Evolutionary conservation across 192 early-diverging fungal genomes (phyloP).

Genomic region (Rhizophagus sp.): DNA sequence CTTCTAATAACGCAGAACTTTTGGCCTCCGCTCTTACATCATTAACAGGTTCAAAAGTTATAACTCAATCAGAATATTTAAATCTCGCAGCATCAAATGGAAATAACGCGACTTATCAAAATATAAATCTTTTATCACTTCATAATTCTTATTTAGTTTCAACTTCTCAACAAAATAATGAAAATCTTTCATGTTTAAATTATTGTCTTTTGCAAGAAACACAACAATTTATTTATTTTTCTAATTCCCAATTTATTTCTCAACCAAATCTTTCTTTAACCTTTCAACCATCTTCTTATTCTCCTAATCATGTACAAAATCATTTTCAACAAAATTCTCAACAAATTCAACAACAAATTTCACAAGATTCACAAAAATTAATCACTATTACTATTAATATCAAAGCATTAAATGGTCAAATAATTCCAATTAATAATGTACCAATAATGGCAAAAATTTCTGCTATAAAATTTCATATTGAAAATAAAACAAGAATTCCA

Average conservation of each 20-base stretch:
- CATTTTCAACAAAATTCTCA: no score
- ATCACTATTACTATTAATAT: no score
- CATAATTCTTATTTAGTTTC: neutral
- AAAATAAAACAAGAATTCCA: no score
- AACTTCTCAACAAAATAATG: no score
- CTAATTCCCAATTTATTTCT: neutral
- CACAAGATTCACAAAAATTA: neutral
- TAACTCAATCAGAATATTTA: neutral
- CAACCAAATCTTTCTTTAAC: no score
- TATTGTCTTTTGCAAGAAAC: neutral
- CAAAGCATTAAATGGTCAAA: no score
- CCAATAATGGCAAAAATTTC: no score
- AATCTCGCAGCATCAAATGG: neutral
- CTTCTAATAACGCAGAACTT: neutral
- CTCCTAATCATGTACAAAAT: neutral
- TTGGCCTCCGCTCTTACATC: neutral
- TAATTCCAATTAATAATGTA: no score
- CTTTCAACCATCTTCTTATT: no score
- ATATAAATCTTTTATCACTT: neutral
- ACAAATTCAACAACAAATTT: no score
- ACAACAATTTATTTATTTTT: neutral
- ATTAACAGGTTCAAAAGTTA: neutral
- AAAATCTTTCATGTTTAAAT: neutral
- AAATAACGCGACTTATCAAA: neutral
- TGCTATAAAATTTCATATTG: no score